Base-by-base conservation (phyloP, 495 filamentous ascomycete genomes). In the Ramalina peruviana region DNA sequence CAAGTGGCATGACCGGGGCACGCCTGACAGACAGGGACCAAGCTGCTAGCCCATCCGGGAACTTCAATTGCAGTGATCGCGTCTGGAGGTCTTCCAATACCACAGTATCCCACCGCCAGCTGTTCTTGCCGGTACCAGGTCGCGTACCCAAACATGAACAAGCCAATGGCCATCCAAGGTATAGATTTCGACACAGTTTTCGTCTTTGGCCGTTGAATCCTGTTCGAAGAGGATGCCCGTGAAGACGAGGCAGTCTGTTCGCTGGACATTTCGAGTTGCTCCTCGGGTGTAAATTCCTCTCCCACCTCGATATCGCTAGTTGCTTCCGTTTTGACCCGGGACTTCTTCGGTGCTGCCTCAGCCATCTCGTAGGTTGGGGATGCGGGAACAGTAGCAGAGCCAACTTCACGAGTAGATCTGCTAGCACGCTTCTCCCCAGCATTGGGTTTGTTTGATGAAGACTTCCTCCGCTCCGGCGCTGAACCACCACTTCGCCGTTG, bases 271-370 rank as follows among this genome's bases (percentile, higher is more conserved):
- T 88, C 90, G 36, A 85, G 68, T 63, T 86, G 88, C 60, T 84
- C 86, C 40, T 96, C 86, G 0, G 89, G 84, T 1, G 88, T 94
- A 59, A 97, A 98, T 59, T 97, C 93, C 62, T 97, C 93, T 4
- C 84, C 86, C 2, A 75, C 66, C 46, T 82, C 78, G 1, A 81
- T 49, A 19, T 68, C 67, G 47, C 60, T 60, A 12, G 62, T 49
- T 27, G 62, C 52, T 27, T 69, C 65, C 21, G 70, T 67, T 44
- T 70, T 65, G 10, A 67, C 56, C n/a, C 59, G 43, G 1, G 50
- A 39, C 36, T 54, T 53, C 17, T 50, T 49, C 10, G 51, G 30
- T 4, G 50, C 55, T 13, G 67, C 62, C 17, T 70, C 21, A 4
- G 76, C 67, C 17, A 78, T 67, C 45, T 72, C 74, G 46, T 78